Evolutionary conservation across 2,329 filamentous ascomycete genomes (phyloP).

Genomic region (Thelonectria discophora): DNA sequence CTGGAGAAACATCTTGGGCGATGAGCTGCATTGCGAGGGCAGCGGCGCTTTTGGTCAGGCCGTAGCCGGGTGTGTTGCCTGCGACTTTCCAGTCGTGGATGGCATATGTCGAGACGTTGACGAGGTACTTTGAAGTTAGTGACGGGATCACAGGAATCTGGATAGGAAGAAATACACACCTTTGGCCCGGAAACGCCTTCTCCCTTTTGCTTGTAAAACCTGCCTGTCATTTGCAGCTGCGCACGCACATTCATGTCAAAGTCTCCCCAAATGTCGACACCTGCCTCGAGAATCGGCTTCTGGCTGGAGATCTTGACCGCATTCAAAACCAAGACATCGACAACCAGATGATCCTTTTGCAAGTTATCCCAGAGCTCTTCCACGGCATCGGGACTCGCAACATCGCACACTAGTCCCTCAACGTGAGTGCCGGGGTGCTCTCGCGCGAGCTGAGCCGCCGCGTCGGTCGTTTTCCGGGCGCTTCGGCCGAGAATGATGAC

Average conservation of each 20-base stretch:
- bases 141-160: too few relatives aligned
- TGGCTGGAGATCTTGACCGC: slow-evolving; percentile 5
- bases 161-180: not conserved
- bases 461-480: slow-evolving; percentile 7
- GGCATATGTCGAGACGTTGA: slow-evolving; percentile 5
- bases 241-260: slow-evolving; percentile 4
- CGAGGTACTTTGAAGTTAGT: slow-evolving; percentile 4
- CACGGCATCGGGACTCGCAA: not conserved
- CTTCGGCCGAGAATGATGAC: slow-evolving; percentile 54
- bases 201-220: not conserved
- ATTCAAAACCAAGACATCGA: slow-evolving; percentile 4
- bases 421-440: not conserved
- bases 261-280: slow-evolving; percentile 5
- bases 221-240: slow-evolving; percentile 3
- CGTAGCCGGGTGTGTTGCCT: slow-evolving; percentile 41
- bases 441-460: not conserved
- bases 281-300: not conserved
- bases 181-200: slow-evolving; percentile 1
- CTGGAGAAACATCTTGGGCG: slow-evolving; percentile 45
- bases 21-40: slow-evolving; percentile 50
- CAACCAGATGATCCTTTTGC: not conserved
- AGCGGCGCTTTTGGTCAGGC: slow-evolving; percentile 50
- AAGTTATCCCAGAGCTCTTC: not conserved
- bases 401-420: not conserved
- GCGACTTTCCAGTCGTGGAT: slow-evolving; percentile 10